Percentiles rank a stretch among this genome's conserved stretches.
These are phyloP conservation scores for Pseudohyphozyma bogoriensis DNA, from an alignment of 768 basidiomycete genomes.

Conservation along the genomic window DNA sequence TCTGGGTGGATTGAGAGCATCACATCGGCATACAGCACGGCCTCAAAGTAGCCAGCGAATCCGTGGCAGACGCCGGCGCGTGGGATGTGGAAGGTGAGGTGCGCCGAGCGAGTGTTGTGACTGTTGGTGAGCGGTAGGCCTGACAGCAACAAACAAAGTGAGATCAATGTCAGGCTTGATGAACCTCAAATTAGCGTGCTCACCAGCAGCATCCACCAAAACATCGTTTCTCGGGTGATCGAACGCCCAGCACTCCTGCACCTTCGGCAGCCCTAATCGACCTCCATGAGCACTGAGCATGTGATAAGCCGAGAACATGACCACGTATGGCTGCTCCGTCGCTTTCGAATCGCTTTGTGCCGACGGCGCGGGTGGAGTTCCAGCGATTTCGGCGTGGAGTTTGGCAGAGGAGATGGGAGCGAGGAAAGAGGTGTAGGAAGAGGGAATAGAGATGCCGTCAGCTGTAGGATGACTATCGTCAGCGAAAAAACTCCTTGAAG, in stretches of 20 bases:
- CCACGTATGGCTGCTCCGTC: constrained; percentile 92
- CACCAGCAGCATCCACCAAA: constrained; percentile 48
- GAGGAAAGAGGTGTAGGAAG: constrained; percentile 88
- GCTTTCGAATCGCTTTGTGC: constrained; percentile 47
- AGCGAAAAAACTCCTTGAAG: background rate
- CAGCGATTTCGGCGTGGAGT: constrained; percentile 69
- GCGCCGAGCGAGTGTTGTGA: constrained; percentile 83
- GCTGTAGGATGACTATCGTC: constrained; percentile 45
- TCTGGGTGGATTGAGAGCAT: constrained; percentile 73
- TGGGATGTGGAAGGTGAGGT: constrained; percentile 80
- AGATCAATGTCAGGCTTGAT: background rate
- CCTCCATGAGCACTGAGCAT: constrained; percentile 69
- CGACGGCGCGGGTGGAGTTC: constrained; percentile 42
- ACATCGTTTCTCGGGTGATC: constrained; percentile 80
- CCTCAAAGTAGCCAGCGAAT: constrained; percentile 93
- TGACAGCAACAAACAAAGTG: constrained; percentile 34
- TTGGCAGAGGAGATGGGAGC: constrained; percentile 92
- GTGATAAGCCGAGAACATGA: constrained; percentile 93
- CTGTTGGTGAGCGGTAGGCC: constrained; percentile 88
- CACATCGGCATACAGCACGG: constrained; percentile 77
- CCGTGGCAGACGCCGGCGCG: constrained; percentile 90
- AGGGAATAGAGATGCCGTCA: constrained; percentile 87
- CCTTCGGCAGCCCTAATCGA: constrained; percentile 38
- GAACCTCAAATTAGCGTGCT: background rate
- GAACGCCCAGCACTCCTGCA: constrained; percentile 97